Evolutionary conservation across 495 filamentous ascomycete genomes (phyloP).

Genomic region (Penicillium egyptiacum): DNA sequence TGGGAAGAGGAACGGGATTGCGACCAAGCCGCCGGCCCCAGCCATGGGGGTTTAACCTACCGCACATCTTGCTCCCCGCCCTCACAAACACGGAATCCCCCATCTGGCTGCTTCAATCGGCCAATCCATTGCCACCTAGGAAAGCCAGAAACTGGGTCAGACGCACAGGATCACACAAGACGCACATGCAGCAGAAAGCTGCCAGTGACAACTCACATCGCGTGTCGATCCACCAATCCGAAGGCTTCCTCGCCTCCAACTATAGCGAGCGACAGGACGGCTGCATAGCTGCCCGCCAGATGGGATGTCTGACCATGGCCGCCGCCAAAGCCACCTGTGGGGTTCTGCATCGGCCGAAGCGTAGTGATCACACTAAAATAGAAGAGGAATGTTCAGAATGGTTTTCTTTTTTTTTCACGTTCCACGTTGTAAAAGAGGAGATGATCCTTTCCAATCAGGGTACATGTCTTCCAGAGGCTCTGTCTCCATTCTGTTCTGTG

Average conservation of each 20-base stretch:
- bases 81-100: slow-evolving; percentile 76
- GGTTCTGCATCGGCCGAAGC: slow-evolving; percentile 76
- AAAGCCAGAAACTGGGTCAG: slow-evolving; percentile 19
- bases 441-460: slow-evolving; percentile 2
- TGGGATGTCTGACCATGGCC: slow-evolving; percentile 90
- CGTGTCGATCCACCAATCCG: slow-evolving; percentile 72
- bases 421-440: slow-evolving; percentile 2
- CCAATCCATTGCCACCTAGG: slow-evolving; percentile 83
- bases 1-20: not conserved
- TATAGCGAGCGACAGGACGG: slow-evolving; percentile 71
- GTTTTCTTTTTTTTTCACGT: slow-evolving; percentile 1
- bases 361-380: slow-evolving; percentile 61
- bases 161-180: slow-evolving; percentile 14
- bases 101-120: slow-evolving; percentile 75
- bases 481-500: slow-evolving; percentile 1
- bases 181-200: slow-evolving; percentile 10
- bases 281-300: slow-evolving; percentile 82
- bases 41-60: slow-evolving; percentile 42
- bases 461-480: not conserved
- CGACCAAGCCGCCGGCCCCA: not conserved
- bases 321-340: slow-evolving; percentile 84
- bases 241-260: slow-evolving; percentile 72
- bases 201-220: slow-evolving; percentile 56
- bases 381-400: slow-evolving; percentile 7
- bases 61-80: slow-evolving; percentile 91